Evolutionary conservation across 371 early-diverging fungal species (phyloP), one percentile per base, ranked within the genome.

Genomic region (Rhizopus arrhizus): DNA sequence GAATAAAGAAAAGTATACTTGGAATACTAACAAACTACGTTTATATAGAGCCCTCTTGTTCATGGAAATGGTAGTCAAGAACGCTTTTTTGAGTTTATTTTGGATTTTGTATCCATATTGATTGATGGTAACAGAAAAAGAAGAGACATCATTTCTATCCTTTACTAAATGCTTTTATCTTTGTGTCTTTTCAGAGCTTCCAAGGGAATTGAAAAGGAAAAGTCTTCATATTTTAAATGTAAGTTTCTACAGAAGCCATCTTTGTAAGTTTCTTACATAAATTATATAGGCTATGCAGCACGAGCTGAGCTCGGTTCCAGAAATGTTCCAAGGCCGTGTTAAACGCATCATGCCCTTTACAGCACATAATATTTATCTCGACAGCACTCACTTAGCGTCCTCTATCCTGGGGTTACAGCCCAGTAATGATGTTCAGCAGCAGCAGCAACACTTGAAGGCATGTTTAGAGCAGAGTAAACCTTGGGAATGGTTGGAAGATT

Each of bases 401-500:
- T 65, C 75, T 2, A 49, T 77, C 51, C 38, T 60, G 36, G 65
- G 75, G 28, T 45, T 64, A 10, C 31, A 59, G 2, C 47, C 61
- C 4, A 65, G 73, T 7, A 62, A 47, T 4, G 68, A 73, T 38
- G 70, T 69, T 36, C 70, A 70, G 35, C 75, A 76, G 28, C 79
- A 81, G 13, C 78, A 75, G 22, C 72, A 72, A 15, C 76, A 75
- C 56, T 31, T 75, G 53, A 72, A 73, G 41, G 38, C 54, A 8
- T 75, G 69, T 40, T 58, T 75, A 65, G 78, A 77, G 7, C 82
- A 80, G 50, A 80, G 83, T 6, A 73, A 78, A 42, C 86, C 86
- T 10, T 85, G 86, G 86, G 84, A 84, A 58, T 85, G 86, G 86
- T 71, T 85, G 7, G 86, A 85, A 48, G 86, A 85, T 45, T 83